phyloP scores from a whole-genome alignment of 1,139 yeast species.

The Blastobotrys niveus region DNA sequence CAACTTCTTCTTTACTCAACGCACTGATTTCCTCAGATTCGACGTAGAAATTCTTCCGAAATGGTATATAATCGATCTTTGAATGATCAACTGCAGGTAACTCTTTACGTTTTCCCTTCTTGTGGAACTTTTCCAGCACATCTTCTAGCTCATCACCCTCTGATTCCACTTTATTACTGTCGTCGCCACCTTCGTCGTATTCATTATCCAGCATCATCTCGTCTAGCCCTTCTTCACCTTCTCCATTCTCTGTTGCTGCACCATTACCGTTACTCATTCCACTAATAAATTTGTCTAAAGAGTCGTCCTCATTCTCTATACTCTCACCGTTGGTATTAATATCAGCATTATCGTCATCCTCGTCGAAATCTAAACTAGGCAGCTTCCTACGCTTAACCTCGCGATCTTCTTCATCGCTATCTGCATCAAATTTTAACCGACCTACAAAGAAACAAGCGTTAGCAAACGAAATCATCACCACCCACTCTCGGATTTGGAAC shows the following conservation, averaged over 20 bases:
- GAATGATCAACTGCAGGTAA: slow-evolving; percentile 45
- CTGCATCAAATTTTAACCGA: slow-evolving; percentile 6
- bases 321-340: not conserved
- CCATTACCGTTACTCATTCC: slow-evolving; percentile 21
- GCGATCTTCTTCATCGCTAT: slow-evolving; percentile 9
- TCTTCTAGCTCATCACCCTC: slow-evolving; percentile 32
- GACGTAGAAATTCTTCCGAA: slow-evolving; percentile 58
- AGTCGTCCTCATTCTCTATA: slow-evolving; percentile 25
- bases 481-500: not conserved
- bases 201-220: slow-evolving; percentile 22
- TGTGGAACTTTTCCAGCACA: slow-evolving; percentile 33
- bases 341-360: not conserved
- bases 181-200: slow-evolving; percentile 28
- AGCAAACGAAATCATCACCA: not conserved
- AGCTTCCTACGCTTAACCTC: slow-evolving; percentile 1
- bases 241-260: slow-evolving; percentile 11
- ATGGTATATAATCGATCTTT: slow-evolving; percentile 45
- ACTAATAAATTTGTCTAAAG: slow-evolving; percentile 39
- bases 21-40: slow-evolving; percentile 53
- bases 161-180: slow-evolving; percentile 27
- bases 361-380: slow-evolving; percentile 2
- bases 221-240: slow-evolving; percentile 13
- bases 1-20: slow-evolving; percentile 49
- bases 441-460: not conserved
- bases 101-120: slow-evolving; percentile 38